Base-by-base conservation (phyloP, 345 rosid species). In the Crucihimalaya himalaica region DNA sequence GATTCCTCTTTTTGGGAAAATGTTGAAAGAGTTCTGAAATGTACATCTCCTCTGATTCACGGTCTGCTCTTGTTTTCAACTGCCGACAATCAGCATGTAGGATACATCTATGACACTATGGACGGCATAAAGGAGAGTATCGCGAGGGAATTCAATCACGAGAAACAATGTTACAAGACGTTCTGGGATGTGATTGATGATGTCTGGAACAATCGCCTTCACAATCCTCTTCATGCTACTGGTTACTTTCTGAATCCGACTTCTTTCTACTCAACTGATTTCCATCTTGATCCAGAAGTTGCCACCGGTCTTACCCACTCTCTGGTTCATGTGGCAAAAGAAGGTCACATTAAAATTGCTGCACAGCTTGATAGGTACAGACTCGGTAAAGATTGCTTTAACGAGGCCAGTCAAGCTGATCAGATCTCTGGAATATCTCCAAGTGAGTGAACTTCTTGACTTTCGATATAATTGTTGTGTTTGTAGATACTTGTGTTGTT, bases 211-310 rank as follows among this genome's bases (percentile, higher is more conserved):
- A 63, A 45, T 3, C 55, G 76, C 56, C 86, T 91, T n/a, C 86
- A 91, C 62, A 84, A 79, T 68, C 88, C 87, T 62, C 83, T 91
- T 25, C 97, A 88, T 81, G 90, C 85, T 46, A 86, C 92, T 6
- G 94, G 87, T 47, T 87, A 84, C 71, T 87, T 75, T 73, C 64
- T 91, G 56, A 88, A 91, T 76, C 91, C 95, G 2, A 34, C 67
- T 39, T 61, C 85, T 8, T 87, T 86, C 71, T 86, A 86, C 81
- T 77, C 88, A 31, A 72, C 79, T 25, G 83, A 79, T 46, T 87
- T 91, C 67, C 51, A 76, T 66, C 59, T 56, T 16, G 94, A 91
- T 53, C 19, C 55, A 2, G 94, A 88, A 80, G 87, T 91, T 46
- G 43, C 88, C 52, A 68, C 73, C 3, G 92, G 92, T 52, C 81